Base-by-base conservation (phyloP, 2,329 filamentous ascomycete genomes). In the Fusarium incarnatum region DNA sequence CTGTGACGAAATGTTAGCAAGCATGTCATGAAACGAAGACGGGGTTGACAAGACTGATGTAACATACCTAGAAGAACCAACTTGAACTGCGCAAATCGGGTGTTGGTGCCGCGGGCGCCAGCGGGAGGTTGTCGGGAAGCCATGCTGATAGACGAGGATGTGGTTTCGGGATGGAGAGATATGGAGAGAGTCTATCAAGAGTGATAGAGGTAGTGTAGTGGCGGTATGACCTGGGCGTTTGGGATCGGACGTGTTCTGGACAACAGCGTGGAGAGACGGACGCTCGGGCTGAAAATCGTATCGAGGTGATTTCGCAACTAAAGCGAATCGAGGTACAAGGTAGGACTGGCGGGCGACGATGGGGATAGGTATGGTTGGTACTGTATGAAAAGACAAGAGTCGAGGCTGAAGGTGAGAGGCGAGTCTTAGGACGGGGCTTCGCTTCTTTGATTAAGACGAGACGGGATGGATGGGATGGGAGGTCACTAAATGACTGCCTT, bases 41-140 rank as follows among this genome's bases (percentile, higher is more conserved):
- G 25, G n/a, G 60, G 22, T 42, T 45, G 55, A 46, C 34, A 58
- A 52, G 53, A 53, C 56, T 54, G 54, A 55, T 42, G 57, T 22
- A 59, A 74, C 91, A 75, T 88, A 98, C 96, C 96, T 72, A 99
- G 88, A 79, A 99, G 87, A 73, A 99, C 96, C 77, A 99, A 89
- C 88, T 99, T 99, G 86, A 99, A 99, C 87, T 99, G 96, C 77
- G 96, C 95, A 83, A 99, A 98, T 78, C 95, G 91, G 83, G 92
- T 89, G 90, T 91, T 89, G 87, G 86, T 83, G 79, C 86, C 87
- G 77, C 88, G 87, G 75, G 86, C 83, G 77, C 86, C 87, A 77
- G 86, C 84, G 74, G 86, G 84, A 76, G 83, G 90, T 84, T 90
- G 89, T 89, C 94, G 90, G 81, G 92, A 88, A 83, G 94, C 92